Conservation (phyloP, 768 basidiomycete genomes). For the Infundibulicybe gibba region DNA sequence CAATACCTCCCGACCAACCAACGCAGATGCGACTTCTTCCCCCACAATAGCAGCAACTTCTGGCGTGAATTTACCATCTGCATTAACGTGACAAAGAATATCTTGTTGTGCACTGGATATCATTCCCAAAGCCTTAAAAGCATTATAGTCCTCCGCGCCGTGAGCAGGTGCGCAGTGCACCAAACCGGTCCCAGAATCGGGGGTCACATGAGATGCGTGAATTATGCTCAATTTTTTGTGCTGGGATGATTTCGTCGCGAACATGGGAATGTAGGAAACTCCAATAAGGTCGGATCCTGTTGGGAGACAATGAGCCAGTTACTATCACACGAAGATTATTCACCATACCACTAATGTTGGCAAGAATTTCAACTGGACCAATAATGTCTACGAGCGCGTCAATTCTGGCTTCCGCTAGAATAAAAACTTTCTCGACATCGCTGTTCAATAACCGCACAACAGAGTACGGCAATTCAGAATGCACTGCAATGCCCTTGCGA, state of each 20-base stretch:
- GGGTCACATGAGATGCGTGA: constrained; percentile 72
- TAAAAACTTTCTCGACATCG: constrained; percentile 19
- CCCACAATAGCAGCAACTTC: constrained; percentile 60
- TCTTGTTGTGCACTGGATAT: constrained; percentile 44
- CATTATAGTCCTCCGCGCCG: constrained; percentile 86
- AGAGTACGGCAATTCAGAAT: constrained; percentile 67
- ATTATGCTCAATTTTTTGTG: constrained; percentile 46
- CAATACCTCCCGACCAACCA: constrained; percentile 73
- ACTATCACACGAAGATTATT: not conserved
- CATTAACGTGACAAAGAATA: constrained; percentile 75
- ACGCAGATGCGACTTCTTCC: constrained; percentile 30
- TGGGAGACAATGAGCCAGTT: not conserved
- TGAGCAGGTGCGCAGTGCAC: constrained; percentile 97
- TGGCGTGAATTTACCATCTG: constrained; percentile 64
- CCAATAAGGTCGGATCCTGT: constrained; percentile 54
- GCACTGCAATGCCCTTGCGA: constrained; percentile 81
- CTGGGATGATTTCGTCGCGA: constrained; percentile 28
- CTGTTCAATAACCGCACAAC: constrained; percentile 42
- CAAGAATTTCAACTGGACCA: constrained; percentile 31
- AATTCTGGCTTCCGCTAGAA: constrained; percentile 52
- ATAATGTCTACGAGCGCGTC: constrained; percentile 32
- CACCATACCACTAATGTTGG: constrained; percentile 32
- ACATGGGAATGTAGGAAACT: constrained; percentile 58
- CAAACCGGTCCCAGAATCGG: constrained; percentile 89
- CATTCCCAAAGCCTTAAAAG: constrained; percentile 57